These are phyloP conservation scores for Aspergillus asperescens DNA, from an alignment of 495 filamentous ascomycete species.

Conservation along the genomic window DNA sequence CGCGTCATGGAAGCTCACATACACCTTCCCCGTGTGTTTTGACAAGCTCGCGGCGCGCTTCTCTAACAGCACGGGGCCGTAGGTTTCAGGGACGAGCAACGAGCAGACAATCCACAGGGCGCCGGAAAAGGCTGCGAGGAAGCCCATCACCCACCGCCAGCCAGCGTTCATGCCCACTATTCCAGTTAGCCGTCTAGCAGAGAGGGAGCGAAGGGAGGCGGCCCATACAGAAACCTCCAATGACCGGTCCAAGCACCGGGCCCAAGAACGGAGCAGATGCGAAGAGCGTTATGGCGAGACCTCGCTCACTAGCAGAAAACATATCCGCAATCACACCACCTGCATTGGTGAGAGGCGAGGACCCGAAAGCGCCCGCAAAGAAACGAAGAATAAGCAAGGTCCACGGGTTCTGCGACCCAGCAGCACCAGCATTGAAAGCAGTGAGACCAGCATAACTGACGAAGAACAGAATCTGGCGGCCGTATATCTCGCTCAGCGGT, in stretches of 20 bases:
- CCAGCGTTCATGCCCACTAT: conserved; percentile 52
- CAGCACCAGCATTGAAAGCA: conserved; percentile 65
- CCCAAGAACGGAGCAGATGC: conserved; percentile 54
- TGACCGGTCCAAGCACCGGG: conserved; percentile 56
- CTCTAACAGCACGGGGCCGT: conserved; percentile 54
- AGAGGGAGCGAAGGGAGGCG: too few relatives aligned
- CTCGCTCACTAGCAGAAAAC: conserved; percentile 58
- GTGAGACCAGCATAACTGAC: conserved; percentile 57
- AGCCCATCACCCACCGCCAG: conserved; percentile 64
- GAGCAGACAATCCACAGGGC: conserved; percentile 51
- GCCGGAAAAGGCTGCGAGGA: conserved; percentile 46
- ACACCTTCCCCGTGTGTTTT: conserved; percentile 52
- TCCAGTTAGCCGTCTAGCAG: too few relatives aligned
- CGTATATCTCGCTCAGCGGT: conserved; percentile 64
- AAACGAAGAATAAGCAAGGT: conserved; percentile 70
- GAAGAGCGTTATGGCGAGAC: conserved; percentile 58
- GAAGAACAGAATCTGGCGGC: conserved; percentile 64
- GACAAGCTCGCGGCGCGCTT: conserved; percentile 48
- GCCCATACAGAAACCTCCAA: conserved; percentile 59
- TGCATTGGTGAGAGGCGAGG: conserved; percentile 66
- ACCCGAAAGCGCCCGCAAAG: conserved; percentile 71
- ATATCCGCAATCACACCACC: conserved; percentile 73
- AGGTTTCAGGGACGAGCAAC: conserved; percentile 54
- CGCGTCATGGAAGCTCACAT: conserved; percentile 42
- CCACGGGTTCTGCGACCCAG: conserved; percentile 55